phyloP scores from a whole-genome alignment of 2,329 filamentous ascomycete species.

The Keithomyces neogunnii region DNA sequence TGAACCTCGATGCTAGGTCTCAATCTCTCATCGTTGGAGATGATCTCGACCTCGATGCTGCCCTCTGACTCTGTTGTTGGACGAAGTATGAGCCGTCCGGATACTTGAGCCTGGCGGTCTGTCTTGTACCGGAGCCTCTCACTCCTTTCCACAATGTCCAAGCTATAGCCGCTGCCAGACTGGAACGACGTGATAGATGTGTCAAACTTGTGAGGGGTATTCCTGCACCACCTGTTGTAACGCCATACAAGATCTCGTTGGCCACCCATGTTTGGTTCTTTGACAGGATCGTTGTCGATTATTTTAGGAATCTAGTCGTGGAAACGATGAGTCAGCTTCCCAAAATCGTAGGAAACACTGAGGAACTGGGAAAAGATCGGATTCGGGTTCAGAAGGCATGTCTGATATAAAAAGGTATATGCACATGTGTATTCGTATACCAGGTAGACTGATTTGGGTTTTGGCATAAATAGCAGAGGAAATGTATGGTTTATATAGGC shows the following conservation, averaged over 20 bases:
- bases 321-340: neutral
- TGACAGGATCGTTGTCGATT: conserved; percentile 16
- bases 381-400: too few relatives aligned
- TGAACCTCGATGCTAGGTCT: conserved; percentile 25
- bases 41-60: conserved; percentile 33
- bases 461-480: too few relatives aligned
- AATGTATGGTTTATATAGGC: too few relatives aligned
- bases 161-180: conserved; percentile 24
- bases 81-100: conserved; percentile 38
- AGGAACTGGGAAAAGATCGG: too few relatives aligned
- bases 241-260: conserved; percentile 18
- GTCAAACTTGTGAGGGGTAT: conserved; percentile 13
- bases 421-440: too few relatives aligned
- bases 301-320: conserved; percentile 11
- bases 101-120: conserved; percentile 27
- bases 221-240: conserved; percentile 16
- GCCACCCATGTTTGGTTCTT: conserved; percentile 12
- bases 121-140: conserved; percentile 12
- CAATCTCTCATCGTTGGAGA: conserved; percentile 36
- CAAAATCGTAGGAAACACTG: too few relatives aligned
- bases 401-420: too few relatives aligned
- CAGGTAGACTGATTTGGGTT: too few relatives aligned
- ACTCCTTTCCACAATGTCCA: conserved; percentile 32
- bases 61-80: conserved; percentile 26
- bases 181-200: conserved; percentile 16